Percentiles rank a stretch among this genome's conserved stretches.
These are phyloP conservation scores for Massariosphaeria phaeospora DNA, from an alignment of 495 filamentous ascomycete genomes.

Conservation along the genomic window DNA sequence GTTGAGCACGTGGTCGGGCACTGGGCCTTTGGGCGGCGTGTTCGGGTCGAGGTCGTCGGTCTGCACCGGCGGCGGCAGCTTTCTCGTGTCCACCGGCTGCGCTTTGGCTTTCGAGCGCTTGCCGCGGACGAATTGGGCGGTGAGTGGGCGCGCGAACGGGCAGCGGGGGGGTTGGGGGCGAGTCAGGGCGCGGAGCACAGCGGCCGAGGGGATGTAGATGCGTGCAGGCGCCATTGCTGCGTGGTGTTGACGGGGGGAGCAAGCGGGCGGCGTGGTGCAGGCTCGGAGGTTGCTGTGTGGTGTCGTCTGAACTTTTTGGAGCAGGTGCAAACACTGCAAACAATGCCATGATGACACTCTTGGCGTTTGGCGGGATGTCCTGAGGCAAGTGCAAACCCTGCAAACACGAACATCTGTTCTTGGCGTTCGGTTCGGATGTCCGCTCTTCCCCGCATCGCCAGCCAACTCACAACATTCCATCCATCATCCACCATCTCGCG, in stretches of 20 bases:
- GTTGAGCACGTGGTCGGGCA: neutral
- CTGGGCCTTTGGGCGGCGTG: neutral
- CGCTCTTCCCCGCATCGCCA: too few relatives aligned
- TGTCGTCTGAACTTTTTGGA: neutral
- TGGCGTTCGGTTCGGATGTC: too few relatives aligned
- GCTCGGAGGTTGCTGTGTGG: neutral
- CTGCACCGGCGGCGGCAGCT: neutral
- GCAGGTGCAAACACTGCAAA: conserved; percentile 12
- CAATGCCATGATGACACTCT: too few relatives aligned
- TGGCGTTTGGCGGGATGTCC: too few relatives aligned
- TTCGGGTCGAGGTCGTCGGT: neutral
- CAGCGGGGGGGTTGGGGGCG: conserved; percentile 6
- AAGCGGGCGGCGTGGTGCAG: neutral
- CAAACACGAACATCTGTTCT: too few relatives aligned
- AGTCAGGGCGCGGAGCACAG: conserved; percentile 14
- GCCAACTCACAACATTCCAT: too few relatives aligned
- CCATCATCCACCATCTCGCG: too few relatives aligned
- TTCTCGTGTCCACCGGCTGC: neutral
- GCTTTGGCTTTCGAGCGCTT: conserved; percentile 1
- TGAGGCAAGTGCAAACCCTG: too few relatives aligned
- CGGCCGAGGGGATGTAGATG: conserved; percentile 13
- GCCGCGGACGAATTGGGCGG: conserved; percentile 2
- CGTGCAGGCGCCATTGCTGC: conserved; percentile 8
- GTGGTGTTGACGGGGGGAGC: neutral
- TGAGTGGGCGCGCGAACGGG: neutral